Percentiles rank a stretch among this genome's conserved stretches.
Conservation (phyloP, 2,329 filamentous ascomycete species). For the Cercospora sp. region DNA sequence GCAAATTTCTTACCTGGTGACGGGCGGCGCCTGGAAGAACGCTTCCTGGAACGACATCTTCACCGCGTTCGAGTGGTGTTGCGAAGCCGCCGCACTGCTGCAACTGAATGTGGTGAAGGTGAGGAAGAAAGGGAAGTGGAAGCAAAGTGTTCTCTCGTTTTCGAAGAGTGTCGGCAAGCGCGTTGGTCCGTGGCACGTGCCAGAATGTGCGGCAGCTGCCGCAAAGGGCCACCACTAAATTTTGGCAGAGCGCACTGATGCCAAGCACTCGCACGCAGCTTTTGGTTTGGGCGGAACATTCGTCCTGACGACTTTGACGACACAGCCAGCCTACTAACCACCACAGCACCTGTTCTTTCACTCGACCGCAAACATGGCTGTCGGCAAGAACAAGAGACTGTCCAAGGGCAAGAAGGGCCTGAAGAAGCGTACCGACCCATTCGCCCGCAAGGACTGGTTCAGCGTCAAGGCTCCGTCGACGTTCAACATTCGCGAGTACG, state of each 20-base stretch:
- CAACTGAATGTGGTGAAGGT: slow-evolving; percentile 3
- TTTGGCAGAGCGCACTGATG: neutral
- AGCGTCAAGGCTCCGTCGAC: slow-evolving; percentile 96
- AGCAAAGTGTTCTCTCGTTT: slow-evolving; percentile 14
- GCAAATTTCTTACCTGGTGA: slow-evolving; percentile 58
- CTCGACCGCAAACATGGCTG: slow-evolving; percentile 59
- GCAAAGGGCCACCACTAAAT: neutral
- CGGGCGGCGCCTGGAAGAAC: slow-evolving; percentile 62
- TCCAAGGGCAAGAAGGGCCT: slow-evolving; percentile 99
- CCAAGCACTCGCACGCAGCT: slow-evolving; percentile 9
- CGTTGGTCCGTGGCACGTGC: neutral
- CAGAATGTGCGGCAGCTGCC: neutral
- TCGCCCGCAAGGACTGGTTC: slow-evolving; percentile 98
- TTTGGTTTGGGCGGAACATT: slow-evolving; percentile 3
- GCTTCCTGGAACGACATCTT: slow-evolving; percentile 31
- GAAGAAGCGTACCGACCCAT: slow-evolving; percentile 99
- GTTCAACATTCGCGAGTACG: slow-evolving; percentile 96
- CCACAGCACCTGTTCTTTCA: slow-evolving; percentile 30
- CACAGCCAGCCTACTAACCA: slow-evolving; percentile 22
- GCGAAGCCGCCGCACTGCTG: slow-evolving; percentile 2
- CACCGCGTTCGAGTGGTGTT: neutral
- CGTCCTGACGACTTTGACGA: slow-evolving; percentile 8
- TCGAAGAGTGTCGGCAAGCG: slow-evolving; percentile 1
- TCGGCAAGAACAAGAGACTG: slow-evolving; percentile 99
- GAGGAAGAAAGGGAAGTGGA: neutral